These are phyloP conservation scores for Austroboletus eburneus DNA, from an alignment of 768 basidiomycete species.

Conservation along the genomic window DNA sequence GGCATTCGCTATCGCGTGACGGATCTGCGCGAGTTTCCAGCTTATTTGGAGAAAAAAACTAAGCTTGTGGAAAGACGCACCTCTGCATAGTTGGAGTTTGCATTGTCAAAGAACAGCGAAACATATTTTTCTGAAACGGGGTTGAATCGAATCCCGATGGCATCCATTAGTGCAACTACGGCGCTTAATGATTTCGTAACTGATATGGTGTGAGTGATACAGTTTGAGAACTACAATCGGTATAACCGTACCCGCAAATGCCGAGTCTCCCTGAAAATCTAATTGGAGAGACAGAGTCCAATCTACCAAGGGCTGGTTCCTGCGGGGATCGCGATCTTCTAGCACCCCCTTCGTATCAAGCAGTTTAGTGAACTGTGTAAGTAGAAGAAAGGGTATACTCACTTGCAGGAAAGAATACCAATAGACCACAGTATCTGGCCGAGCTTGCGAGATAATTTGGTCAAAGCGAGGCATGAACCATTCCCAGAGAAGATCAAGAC, in stretches of 20 bases:
- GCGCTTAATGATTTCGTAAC: constrained; percentile 74
- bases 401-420: constrained; percentile 65
- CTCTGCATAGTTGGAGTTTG: constrained; percentile 83
- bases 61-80: constrained; percentile 34
- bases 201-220: constrained; percentile 28
- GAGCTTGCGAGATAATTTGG: constrained; percentile 66
- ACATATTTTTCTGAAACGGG: constrained; percentile 65
- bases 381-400: background rate
- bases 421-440: constrained; percentile 76
- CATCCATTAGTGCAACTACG: constrained; percentile 62
- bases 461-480: constrained; percentile 67
- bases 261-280: constrained; percentile 82
- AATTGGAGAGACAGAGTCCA: constrained; percentile 75
- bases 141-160: constrained; percentile 62
- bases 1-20: constrained; percentile 63
- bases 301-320: constrained; percentile 65
- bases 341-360: constrained; percentile 42
- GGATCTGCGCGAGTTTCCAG: constrained; percentile 44
- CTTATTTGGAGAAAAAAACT: constrained; percentile 1
- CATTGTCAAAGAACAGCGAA: constrained; percentile 66
- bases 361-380: constrained; percentile 3
- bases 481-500: constrained; percentile 56
- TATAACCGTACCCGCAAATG: constrained; percentile 67
- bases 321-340: constrained; percentile 73
- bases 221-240: background rate